Conservation (phyloP, 306 rosid genomes). For the Cicer bijugum region DNA sequence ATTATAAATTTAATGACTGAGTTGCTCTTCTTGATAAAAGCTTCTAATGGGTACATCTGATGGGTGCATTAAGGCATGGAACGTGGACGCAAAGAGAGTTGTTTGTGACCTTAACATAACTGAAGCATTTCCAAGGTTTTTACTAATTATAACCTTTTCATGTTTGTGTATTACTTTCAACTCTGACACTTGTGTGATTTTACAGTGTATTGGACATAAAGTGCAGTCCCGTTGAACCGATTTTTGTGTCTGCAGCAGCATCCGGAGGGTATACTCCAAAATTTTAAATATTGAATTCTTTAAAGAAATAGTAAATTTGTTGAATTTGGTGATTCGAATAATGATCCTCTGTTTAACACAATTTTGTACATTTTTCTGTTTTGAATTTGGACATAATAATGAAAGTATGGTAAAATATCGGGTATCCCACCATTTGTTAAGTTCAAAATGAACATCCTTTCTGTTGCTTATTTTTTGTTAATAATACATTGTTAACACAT, state of each 20-base stretch:
- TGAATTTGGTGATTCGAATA: slow-evolving; percentile 26
- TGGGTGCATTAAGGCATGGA: slow-evolving; percentile 96
- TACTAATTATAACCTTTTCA: slow-evolving; percentile 25
- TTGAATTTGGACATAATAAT: slow-evolving; percentile 21
- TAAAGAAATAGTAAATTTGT: slow-evolving; percentile 12
- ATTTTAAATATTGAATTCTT: slow-evolving; percentile 25
- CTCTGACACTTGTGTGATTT: slow-evolving; percentile 36
- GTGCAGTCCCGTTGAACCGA: slow-evolving; percentile 95
- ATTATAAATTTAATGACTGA: slow-evolving; percentile 42
- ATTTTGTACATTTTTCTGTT: slow-evolving; percentile 22
- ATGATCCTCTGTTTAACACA: slow-evolving; percentile 11
- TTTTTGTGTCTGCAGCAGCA: slow-evolving; percentile 94
- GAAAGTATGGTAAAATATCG: slow-evolving; percentile 20
- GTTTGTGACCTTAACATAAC: slow-evolving; percentile 92
- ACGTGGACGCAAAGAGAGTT: slow-evolving; percentile 94
- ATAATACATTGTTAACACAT: not conserved
- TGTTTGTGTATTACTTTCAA: slow-evolving; percentile 33
- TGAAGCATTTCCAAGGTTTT: slow-evolving; percentile 83
- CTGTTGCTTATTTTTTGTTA: slow-evolving; percentile 28
- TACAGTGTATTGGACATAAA: slow-evolving; percentile 91
- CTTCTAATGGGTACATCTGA: slow-evolving; percentile 95
- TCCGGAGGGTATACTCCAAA: slow-evolving; percentile 72
- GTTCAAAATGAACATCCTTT: slow-evolving; percentile 28
- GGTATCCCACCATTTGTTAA: slow-evolving; percentile 14
- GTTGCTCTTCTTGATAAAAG: slow-evolving; percentile 62